Evolutionary conservation across 1,284 basidiomycete species (phyloP), one percentile per base, ranked within the genome.

Genomic region (Cystobasidiaceae sp.): DNA sequence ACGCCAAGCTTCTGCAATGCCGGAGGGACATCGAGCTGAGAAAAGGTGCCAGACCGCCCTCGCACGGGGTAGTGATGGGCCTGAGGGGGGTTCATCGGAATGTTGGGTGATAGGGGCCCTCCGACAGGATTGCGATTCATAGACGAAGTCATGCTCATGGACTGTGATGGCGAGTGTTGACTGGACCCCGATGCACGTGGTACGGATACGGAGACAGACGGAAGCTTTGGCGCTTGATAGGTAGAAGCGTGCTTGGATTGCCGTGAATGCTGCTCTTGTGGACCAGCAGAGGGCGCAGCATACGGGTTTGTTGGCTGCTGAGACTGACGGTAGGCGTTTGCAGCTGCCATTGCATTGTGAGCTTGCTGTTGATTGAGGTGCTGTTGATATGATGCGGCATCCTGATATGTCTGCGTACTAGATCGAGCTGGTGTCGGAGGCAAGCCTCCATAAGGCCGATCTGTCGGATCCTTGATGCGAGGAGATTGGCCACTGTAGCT

Each of bases 401-500:
- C 93, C 72, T 89, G 88, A 75, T 89, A 94, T 4, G 90, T 86
- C 57, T 91, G 82, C 27, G 86, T 86, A 13, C 87, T 86, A 4
- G 70, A 67, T 74, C 78, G 75, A 85, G 89, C 52, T 81, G 88
- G 75, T 83, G 90, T 66, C 81, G 87, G 70, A 0, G 78, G 78
- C 2, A 97, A 81, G 6, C 93, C 93, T n/a, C 93, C 93, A 74
- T 93, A 97, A 23, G 92, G 93, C 72, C 92, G 87, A 78, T 91
- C 90, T 9, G 87, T 83, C 74, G 90, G 86, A 37, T 2, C 76
- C 69, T 46, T 52, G 68, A 69, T 27, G 32, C 72, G 59, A 6
- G 78, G 54, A 9, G 67, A 65, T 27, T 72, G 57, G 4, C 4
- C 34, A 2, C 44, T 25, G 43, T 21, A 68, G 39, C 37, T 21